These are phyloP conservation scores for Penicillium taxi DNA, from an alignment of 495 filamentous ascomycete genomes.

Conservation along the genomic window DNA sequence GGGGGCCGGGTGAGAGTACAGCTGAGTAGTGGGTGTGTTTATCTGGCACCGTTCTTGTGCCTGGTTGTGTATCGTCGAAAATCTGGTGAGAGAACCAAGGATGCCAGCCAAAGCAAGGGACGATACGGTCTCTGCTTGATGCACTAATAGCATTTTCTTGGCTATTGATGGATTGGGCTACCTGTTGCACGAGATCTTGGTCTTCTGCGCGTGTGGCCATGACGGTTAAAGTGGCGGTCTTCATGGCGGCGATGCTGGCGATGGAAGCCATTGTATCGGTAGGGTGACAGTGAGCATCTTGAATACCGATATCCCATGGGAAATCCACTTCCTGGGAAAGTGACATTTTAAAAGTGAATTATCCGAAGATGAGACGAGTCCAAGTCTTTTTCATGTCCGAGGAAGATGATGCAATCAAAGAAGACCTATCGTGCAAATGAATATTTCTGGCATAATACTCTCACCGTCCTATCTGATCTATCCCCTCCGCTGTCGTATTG, in stretches of 20 bases:
- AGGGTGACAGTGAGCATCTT: constrained; percentile 96
- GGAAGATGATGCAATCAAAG: constrained; percentile 1
- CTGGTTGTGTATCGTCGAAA: constrained; percentile 50
- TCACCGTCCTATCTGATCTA: too few relatives aligned
- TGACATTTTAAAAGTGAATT: too few relatives aligned
- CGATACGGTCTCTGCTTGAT: constrained; percentile 29
- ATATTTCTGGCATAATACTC: too few relatives aligned
- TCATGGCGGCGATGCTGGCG: constrained; percentile 63
- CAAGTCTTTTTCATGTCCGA: too few relatives aligned
- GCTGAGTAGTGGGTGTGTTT: constrained; percentile 61
- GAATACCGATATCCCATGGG: constrained; percentile 80
- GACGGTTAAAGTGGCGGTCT: constrained; percentile 64
- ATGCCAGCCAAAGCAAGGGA: constrained; percentile 96
- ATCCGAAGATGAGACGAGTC: too few relatives aligned
- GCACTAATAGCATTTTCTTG: constrained; percentile 1
- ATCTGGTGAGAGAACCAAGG: constrained; percentile 96
- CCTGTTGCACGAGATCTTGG: constrained; percentile 70
- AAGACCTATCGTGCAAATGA: too few relatives aligned
- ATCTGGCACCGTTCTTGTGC: constrained; percentile 3
- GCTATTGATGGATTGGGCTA: constrained; percentile 45
- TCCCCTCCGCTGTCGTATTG: too few relatives aligned
- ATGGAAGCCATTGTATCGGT: constrained; percentile 84
- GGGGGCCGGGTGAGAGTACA: constrained; percentile 51
- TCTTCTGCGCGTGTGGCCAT: constrained; percentile 88
- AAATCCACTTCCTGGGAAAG: too few relatives aligned